phyloP scores from a whole-genome alignment of 345 rosid genomes.

The Salix suchowensis region DNA sequence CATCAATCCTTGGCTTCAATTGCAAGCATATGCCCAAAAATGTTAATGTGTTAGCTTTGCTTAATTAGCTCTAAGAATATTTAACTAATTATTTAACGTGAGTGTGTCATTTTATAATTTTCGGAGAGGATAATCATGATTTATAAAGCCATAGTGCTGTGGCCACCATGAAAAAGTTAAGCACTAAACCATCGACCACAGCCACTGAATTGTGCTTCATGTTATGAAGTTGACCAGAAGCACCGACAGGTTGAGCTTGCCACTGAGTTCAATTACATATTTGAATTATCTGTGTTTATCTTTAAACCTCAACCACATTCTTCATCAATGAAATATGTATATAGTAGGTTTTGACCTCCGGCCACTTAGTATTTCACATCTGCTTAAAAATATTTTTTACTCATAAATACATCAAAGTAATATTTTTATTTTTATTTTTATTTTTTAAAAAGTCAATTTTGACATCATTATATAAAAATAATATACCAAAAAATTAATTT shows the following conservation, averaged over 20 bases:
- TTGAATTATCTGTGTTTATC: not conserved
- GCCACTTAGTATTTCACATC: too few species aligned
- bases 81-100: too few species aligned
- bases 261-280: not conserved
- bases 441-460: too few species aligned
- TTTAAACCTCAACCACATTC: not conserved
- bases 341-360: not conserved
- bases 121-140: not conserved
- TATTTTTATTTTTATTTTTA: too few species aligned
- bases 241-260: not conserved
- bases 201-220: not conserved
- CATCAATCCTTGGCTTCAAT: not conserved
- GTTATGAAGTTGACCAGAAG: constrained; percentile 16
- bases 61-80: not conserved
- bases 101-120: not conserved
- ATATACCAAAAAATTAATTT: too few species aligned
- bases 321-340: too few species aligned
- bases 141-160: constrained; percentile 12
- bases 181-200: not conserved
- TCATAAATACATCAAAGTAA: too few species aligned
- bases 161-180: constrained; percentile 5
- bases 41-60: not conserved
- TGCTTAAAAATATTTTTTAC: too few species aligned
- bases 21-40: not conserved
- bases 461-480: too few species aligned